Base-by-base conservation (phyloP, 257 asterid species). In the Petunia secreta region DNA sequence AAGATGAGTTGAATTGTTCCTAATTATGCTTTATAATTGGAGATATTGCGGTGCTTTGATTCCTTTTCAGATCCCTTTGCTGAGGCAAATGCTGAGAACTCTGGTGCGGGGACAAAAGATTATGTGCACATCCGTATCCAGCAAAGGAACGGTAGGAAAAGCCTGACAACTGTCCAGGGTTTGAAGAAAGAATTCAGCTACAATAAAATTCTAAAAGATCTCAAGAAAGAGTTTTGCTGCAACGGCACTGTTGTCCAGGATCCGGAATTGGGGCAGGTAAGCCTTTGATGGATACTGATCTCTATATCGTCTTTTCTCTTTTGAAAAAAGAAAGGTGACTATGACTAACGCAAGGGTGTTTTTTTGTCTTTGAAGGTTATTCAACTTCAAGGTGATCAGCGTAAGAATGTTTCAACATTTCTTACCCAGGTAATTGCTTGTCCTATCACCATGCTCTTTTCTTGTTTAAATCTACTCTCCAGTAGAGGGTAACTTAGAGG, bases 231-330 rank as follows among this genome's bases (percentile, higher is more conserved):
- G 68, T 91, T 91, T 81, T 92, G 97, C 91, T 92, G 97, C 91
- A 92, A 92, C 88, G 97, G 97, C 38, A 92, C 97, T 46, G 97
- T 92, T 75, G 95, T 92, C 71, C 95, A 92, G 81, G 97, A 91
- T 81, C 91, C 97, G 3, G 97, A 92, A 87, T 80, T 92, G 84
- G 97, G 97, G 81, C 97, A 92, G 92, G 97, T 91, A 50, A 44
- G 81, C 34, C 0, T 13, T 57, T 16, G 39, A 44, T 15, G 25
- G 52, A 44, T 68, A 68, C 16, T 34, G 58, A 44, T 68, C 76
- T 44, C 58, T 16, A 25, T 16, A 8, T 16, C 2, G 40, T 16
- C 58, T 44, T 25, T 25, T 25, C 25, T 25, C 25, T 25, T 25
- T 0, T 1, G 53, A 3, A 53, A 43, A 16, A 67, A 0, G 8